These are phyloP conservation scores for Hortiboletus flavorubellus DNA, from an alignment of 768 basidiomycete genomes.

Conservation along the genomic window DNA sequence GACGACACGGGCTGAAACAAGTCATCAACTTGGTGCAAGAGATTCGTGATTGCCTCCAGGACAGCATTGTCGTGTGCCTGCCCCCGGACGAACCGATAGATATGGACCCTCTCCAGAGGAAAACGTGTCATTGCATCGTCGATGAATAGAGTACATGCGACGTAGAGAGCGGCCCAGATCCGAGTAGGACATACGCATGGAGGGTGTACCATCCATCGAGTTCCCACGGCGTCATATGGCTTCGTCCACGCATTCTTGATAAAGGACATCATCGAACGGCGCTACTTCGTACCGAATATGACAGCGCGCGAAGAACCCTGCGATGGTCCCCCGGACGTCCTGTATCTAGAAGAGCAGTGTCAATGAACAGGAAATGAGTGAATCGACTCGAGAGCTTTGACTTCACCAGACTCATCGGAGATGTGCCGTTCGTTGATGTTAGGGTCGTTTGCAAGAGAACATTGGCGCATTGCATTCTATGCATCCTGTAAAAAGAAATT, in stretches of 20 bases:
- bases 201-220: neutral
- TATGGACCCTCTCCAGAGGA: constrained; percentile 7
- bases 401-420: neutral
- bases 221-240: too few relatives aligned
- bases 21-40: constrained; percentile 24
- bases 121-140: constrained; percentile 32
- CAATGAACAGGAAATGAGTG: neutral
- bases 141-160: constrained; percentile 29
- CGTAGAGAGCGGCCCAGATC: constrained; percentile 36
- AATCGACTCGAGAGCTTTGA: too few relatives aligned
- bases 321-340: neutral
- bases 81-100: constrained; percentile 24
- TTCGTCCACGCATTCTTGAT: neutral
- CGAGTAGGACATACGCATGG: constrained; percentile 15
- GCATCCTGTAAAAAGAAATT: too few relatives aligned
- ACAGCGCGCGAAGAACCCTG: neutral
- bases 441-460: too few relatives aligned
- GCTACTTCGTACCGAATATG: neutral
- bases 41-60: constrained; percentile 29
- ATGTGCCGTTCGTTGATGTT: too few relatives aligned
- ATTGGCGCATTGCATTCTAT: too few relatives aligned
- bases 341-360: neutral
- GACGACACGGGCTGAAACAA: constrained; percentile 27
- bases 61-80: constrained; percentile 27
- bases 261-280: neutral